A percentile compares a stretch with the other conserved stretches of the same genome.
Conservation (phyloP, 106 monocot genomes). For the Dendrobium huoshanense region DNA sequence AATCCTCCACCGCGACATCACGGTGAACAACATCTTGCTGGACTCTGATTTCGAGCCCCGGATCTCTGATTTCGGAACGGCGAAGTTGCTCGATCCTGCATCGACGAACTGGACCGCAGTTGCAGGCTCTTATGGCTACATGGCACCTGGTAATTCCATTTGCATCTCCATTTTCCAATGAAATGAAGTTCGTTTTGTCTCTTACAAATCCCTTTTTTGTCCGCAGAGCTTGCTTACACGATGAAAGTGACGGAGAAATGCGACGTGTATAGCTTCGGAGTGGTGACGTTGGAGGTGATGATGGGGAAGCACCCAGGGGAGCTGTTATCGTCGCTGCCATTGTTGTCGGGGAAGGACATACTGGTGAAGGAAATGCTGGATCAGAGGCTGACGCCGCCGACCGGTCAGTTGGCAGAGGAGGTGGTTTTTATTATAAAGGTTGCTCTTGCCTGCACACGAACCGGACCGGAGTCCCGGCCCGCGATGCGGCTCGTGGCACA, state of each 20-base stretch:
- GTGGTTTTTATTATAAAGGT: slow-evolving; percentile 69
- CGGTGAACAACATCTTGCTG: slow-evolving; percentile 67
- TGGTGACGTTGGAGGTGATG: slow-evolving; percentile 66
- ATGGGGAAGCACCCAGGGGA: slow-evolving; percentile 66
- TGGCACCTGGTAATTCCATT: slow-evolving; percentile 57
- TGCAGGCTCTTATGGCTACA: slow-evolving; percentile 85
- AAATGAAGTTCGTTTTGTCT: slow-evolving; percentile 1
- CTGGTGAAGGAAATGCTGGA: slow-evolving; percentile 60
- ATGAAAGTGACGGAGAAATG: slow-evolving; percentile 94
- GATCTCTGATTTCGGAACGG: slow-evolving; percentile 64
- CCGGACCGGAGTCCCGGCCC: slow-evolving; percentile 62
- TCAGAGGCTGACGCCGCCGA: slow-evolving; percentile 48
- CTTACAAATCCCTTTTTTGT: background rate
- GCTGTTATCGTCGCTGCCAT: slow-evolving; percentile 44
- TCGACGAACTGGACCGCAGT: slow-evolving; percentile 73
- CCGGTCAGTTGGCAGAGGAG: slow-evolving; percentile 55
- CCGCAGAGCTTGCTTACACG: slow-evolving; percentile 72
- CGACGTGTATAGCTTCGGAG: slow-evolving; percentile 81
- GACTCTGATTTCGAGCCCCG: slow-evolving; percentile 63
- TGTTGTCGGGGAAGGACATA: slow-evolving; percentile 61
- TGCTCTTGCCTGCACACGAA: slow-evolving; percentile 80
- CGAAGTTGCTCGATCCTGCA: slow-evolving; percentile 37
- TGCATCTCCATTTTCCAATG: background rate
- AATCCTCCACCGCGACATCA: slow-evolving; percentile 74
- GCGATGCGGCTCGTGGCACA: slow-evolving; percentile 68